Conservation (phyloP, 495 filamentous ascomycete species). For the Pseudevernia furfuracea region DNA sequence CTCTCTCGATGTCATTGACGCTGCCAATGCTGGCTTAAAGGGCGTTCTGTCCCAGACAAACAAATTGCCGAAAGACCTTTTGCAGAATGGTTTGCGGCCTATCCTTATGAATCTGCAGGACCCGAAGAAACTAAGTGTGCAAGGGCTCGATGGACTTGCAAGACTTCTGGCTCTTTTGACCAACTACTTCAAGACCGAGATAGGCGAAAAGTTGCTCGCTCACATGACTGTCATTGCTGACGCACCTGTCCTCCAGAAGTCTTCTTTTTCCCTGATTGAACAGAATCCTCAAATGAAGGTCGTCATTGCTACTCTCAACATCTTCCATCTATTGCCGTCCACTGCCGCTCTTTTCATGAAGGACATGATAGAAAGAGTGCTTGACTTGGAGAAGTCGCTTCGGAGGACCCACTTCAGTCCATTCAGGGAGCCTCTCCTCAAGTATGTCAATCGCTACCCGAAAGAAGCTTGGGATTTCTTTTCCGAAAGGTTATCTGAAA, state of each 20-base stretch:
- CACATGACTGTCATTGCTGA: constrained; percentile 91
- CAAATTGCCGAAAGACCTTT: constrained; percentile 88
- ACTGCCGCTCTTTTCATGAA: constrained; percentile 88
- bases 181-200: constrained; percentile 99
- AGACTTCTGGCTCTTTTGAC: constrained; percentile 82
- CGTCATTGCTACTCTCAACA: constrained; percentile 86
- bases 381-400: constrained; percentile 79
- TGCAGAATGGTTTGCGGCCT: constrained; percentile 88
- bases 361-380: constrained; percentile 73
- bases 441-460: constrained; percentile 88
- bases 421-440: constrained; percentile 85
- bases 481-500: constrained; percentile 63
- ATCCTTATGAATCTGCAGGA: constrained; percentile 95
- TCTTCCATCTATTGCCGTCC: constrained; percentile 87
- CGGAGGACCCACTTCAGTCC: constrained; percentile 88
- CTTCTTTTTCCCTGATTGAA: constrained; percentile 89
- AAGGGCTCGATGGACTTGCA: constrained; percentile 84
- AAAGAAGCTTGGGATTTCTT: constrained; percentile 79
- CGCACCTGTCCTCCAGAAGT: constrained; percentile 66
- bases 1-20: constrained; percentile 83
- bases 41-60: constrained; percentile 78
- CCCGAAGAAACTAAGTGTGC: constrained; percentile 79
- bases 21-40: constrained; percentile 80
- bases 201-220: constrained; percentile 80
- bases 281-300: constrained; percentile 87